These are phyloP conservation scores for Luffa acutangula DNA, from an alignment of 306 rosid genomes.

Conservation along the genomic window DNA sequence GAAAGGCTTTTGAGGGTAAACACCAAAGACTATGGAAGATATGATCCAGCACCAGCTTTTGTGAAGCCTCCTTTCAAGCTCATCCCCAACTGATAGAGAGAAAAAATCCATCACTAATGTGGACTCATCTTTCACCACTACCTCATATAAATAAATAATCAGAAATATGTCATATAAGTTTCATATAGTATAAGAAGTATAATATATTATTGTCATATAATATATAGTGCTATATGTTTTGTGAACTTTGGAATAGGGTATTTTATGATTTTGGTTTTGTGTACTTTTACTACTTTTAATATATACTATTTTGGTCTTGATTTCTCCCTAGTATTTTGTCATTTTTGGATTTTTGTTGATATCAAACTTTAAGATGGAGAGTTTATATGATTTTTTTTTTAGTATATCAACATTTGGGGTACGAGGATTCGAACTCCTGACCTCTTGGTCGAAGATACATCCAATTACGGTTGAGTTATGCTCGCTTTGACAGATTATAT, in stretches of 20 bases:
- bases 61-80: slow-evolving; percentile 96
- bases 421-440: no score
- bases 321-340: no score
- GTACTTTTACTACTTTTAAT: neutral
- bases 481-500: no score
- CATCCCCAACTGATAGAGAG: slow-evolving; percentile 53
- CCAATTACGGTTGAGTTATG: no score
- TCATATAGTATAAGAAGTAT: neutral
- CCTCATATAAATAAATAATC: neutral
- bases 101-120: neutral
- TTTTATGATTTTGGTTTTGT: neutral
- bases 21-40: slow-evolving; percentile 77
- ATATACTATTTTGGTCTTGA: neutral
- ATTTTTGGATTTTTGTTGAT: no score
- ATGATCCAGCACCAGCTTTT: slow-evolving; percentile 78
- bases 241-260: neutral
- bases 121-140: neutral
- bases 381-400: no score
- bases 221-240: neutral
- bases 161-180: neutral
- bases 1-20: slow-evolving; percentile 74
- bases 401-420: no score
- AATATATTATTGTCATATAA: neutral
- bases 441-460: no score
- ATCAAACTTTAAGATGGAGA: no score